Evolutionary conservation across 805 yeast species (phyloP).

Genomic region (Vanderwaltozyma yarrowii): DNA sequence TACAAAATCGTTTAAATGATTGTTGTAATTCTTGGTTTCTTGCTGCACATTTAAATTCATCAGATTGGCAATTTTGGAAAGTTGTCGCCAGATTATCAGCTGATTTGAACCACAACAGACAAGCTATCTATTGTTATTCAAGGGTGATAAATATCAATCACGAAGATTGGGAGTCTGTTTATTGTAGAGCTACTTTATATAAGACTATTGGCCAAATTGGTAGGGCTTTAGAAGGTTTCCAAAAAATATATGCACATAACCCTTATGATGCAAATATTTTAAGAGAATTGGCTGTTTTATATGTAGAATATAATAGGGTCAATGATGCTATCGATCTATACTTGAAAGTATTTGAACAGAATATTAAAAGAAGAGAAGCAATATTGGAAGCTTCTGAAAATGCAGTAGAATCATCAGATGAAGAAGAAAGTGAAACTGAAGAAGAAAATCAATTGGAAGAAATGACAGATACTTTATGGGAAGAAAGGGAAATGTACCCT

Average conservation of each 20-base stretch:
- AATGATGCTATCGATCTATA: conserved; percentile 70
- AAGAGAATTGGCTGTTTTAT: conserved; percentile 47
- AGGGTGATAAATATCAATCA: conserved; percentile 45
- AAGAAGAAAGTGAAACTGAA: conserved; percentile 15
- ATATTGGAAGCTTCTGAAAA: conserved; percentile 21
- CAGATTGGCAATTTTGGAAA: conserved; percentile 72
- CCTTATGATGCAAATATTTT: conserved; percentile 54
- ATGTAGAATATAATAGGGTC: conserved; percentile 43
- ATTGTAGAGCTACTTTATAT: conserved; percentile 58
- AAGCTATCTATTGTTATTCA: conserved; percentile 70
- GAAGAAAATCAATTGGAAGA: conserved; percentile 8
- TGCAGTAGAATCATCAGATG: conserved; percentile 26
- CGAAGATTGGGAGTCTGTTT: conserved; percentile 44
- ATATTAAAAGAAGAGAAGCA: conserved; percentile 36
- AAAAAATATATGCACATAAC: conserved; percentile 41
- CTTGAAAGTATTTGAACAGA: conserved; percentile 49
- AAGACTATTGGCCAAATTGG: conserved; percentile 55
- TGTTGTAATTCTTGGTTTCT: conserved; percentile 74
- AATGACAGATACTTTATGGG: conserved; percentile 2
- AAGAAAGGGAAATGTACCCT: conserved; percentile 21
- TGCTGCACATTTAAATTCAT: conserved; percentile 68
- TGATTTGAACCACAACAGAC: conserved; percentile 57
- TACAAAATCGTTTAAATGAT: conserved; percentile 55
- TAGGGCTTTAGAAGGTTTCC: conserved; percentile 66
- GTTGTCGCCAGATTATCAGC: conserved; percentile 59